Conservation (phyloP, 345 rosid genomes). For the Noccaea caerulescens region DNA sequence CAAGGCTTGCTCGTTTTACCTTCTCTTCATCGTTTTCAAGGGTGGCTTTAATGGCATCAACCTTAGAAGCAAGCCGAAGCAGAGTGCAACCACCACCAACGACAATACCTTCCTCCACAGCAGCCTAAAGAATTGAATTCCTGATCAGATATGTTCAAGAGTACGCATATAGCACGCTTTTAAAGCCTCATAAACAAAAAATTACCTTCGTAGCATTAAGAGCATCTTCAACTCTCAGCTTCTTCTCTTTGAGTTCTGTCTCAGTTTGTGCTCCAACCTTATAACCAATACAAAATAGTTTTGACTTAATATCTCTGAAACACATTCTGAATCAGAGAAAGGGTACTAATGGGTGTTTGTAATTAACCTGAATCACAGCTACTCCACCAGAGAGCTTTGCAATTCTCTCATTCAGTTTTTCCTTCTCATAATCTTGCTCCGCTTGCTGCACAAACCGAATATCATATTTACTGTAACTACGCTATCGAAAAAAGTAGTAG, state of each 20-base stretch:
- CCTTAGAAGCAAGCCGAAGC: conserved; percentile 70
- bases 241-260: conserved; percentile 95
- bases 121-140: conserved; percentile 54
- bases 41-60: conserved; percentile 69
- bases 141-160: conserved; percentile 13
- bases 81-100: conserved; percentile 93
- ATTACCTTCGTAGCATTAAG: conserved; percentile 94
- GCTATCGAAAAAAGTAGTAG: neutral
- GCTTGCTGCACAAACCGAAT: conserved; percentile 60
- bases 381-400: conserved; percentile 93
- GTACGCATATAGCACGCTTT: neutral
- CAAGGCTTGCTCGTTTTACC: conserved; percentile 48
- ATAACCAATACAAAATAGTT: conserved; percentile 18
- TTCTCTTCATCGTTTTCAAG: conserved; percentile 90
- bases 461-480: neutral
- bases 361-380: conserved; percentile 74
- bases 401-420: conserved; percentile 90
- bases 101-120: conserved; percentile 90
- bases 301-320: neutral
- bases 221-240: conserved; percentile 96
- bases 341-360: neutral
- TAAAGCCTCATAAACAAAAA: neutral
- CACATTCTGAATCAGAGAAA: neutral
- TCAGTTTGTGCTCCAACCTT: conserved; percentile 91
- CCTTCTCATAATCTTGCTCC: conserved; percentile 93